Base-by-base conservation (phyloP, 2,329 filamentous ascomycete species). In the Aspergillus ochraceoroseus region DNA sequence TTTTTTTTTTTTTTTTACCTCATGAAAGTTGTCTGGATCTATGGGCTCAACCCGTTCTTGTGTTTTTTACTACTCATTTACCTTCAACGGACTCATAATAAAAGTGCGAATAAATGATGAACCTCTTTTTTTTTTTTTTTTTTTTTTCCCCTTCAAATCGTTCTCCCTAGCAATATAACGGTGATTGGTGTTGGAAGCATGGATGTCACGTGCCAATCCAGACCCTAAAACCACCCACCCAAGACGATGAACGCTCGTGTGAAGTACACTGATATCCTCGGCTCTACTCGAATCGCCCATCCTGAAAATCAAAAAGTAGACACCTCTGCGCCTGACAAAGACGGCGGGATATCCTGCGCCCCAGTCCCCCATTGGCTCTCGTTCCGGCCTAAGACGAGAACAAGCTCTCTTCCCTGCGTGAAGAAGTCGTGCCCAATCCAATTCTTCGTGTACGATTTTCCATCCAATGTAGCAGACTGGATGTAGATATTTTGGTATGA, bases 351-450 rank as follows among this genome's bases (percentile, higher is more conserved):
- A 57, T 85, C 82, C 41, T 70, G 65, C 1, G 70, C 55, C 5
- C 57, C 55, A 0, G 75, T 83, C 0, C 83, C 83, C 83, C 83
- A 87, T 0, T 49, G 49, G 54, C 80, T 83, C 62, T 85, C 82
- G 35, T 71, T 70, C 7, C 54, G 58, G 0, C 82, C 82, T 7
- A 86, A 62, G 3, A 71, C 75, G 36, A 86, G 65, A 35, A 84
- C 79, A 34, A 86, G 63, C 44, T 79, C 72, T 19, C 75, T 74
- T 0, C 82, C 82, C 25, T 83, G 70, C 0, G 76, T 69, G 56
- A 84, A 85, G 53, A 86, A 85, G 29, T 70, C 73, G 61, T 86
- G 82, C 25, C 74, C 71, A 8, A 86, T 64, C 80, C 82, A 86
- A 57, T 76, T 85, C 59, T 68, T 74, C 0, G 69, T 75, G 51